Base-by-base conservation (phyloP, 768 basidiomycete species). In the Arthromyces matolae region DNA sequence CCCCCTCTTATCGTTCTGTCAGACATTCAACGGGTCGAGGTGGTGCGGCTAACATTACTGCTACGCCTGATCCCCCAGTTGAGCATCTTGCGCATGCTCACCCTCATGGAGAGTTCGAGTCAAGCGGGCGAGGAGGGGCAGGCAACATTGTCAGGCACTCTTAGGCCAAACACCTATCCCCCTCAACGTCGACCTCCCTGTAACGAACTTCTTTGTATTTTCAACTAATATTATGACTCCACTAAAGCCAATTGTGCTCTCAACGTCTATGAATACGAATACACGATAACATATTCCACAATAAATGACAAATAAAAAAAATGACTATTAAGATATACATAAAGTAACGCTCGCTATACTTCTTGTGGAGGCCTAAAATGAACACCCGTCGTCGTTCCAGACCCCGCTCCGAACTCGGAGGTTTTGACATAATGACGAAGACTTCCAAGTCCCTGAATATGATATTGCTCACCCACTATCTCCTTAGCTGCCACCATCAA, bases 401-500 rank as follows among this genome's bases (percentile, higher is more conserved):
- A 33, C 12, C 45, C 44, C 8, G 19, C 45, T 22, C 48, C 45
- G 29, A 45, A 37, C 44, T 53, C 48, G 8, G 22, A 12, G 1
- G 20, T 41, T 36, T 46, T 47, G 18, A 45, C 19, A 18, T 14
- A 39, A 14, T 34, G 18, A 8, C 34, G 34, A 10, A 20, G 45
- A 45, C 28, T 12, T 16, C 77, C 83, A 13, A 87, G 64, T 0
- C 86, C 86, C 49, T 83, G 78, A n/a, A 92, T 86, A 60, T 91
- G 86, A 61, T 86, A 90, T 55, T 88, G 85, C 61, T 93, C 90
- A 2, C 90, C 90, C 1, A 93, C 87, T 36, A 93, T 70, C 64
- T 92, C 88, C 61, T 93, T 93, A 13, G 81, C 79, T 2, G 88
- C 87, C 3, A 90, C 59, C 81, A 93, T 88, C 48, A 93, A 65